These are phyloP conservation scores for Ascochyta koolunga DNA, from an alignment of 2,329 filamentous ascomycete genomes.

Conservation along the genomic window DNA sequence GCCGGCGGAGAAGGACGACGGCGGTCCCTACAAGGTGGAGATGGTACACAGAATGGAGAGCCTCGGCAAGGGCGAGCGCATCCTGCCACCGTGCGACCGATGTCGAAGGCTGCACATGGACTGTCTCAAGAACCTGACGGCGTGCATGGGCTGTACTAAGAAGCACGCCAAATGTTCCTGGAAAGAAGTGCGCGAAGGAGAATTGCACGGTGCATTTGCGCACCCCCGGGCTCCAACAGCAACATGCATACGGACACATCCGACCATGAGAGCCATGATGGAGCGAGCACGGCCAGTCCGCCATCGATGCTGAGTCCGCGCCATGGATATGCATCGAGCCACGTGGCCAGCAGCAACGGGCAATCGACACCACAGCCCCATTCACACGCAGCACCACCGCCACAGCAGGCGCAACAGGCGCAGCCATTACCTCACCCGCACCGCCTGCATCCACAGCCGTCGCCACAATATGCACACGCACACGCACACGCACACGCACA, in stretches of 20 bases:
- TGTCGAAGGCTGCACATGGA: constrained; percentile 80
- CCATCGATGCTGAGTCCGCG: constrained; percentile 33
- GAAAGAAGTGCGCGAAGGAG: constrained; percentile 79
- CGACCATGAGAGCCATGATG: constrained; percentile 35
- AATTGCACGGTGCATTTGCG: constrained; percentile 53
- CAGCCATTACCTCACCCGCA: constrained; percentile 8
- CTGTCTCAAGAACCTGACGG: constrained; percentile 84
- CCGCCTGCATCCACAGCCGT: constrained; percentile 6
- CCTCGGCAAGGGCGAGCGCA: constrained; percentile 72
- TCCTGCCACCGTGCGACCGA: constrained; percentile 83
- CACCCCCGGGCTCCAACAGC: constrained; percentile 31
- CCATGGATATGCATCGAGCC: constrained; percentile 31
- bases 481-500: constrained; percentile 15
- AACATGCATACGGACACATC: constrained; percentile 42
- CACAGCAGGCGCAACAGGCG: constrained; percentile 1
- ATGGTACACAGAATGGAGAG: constrained; percentile 79
- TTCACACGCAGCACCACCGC: background rate
- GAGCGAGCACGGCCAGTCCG: constrained; percentile 40
- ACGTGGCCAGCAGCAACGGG: constrained; percentile 22
- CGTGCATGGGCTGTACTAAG: constrained; percentile 85
- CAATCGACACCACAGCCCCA: constrained; percentile 30
- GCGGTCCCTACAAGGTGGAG: constrained; percentile 65
- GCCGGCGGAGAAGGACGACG: constrained; percentile 60
- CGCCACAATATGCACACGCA: constrained; percentile 8
- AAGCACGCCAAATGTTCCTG: constrained; percentile 90